Evolutionary conservation across 164 flowering plant genomes (phyloP), one percentile per base, ranked within the genome.

Genomic region (Berberis vulgaris): DNA sequence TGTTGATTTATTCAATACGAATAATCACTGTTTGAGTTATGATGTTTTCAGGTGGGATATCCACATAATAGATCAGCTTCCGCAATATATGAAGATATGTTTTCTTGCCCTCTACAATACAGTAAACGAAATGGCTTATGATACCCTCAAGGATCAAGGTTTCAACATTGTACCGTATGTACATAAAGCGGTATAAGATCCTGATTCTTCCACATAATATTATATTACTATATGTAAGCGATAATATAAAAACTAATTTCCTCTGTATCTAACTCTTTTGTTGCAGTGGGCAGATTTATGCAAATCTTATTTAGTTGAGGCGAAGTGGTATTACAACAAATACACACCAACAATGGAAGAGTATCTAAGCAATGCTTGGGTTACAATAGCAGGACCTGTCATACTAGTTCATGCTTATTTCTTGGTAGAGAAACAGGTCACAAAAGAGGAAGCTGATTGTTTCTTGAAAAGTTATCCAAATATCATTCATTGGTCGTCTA

Each of bases 211-310:
- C 26, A 26, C 26, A 26, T 26, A 26, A 26, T 26, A 26, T 26
- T 26, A 26, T 26, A 26, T 26, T 26, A 26, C 26, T 26, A 26
- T 26, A 26, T 26, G 26, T 26, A 26, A 26, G 26, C 26, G 26
- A 26, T 26, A 26, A 26, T 26, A 26, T 26, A 26, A 26, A 26
- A 26, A 26, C 26, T 26, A 26, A 26, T 26, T 26, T 26, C 26
- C 26, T 26, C 26, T 26, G 26, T 26, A 26, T 26, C 26, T 0
- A 26, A 26, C 26, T 26, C 26, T 26, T 7, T 43, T 11, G 13
- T 52, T 52, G 38, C 71, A 83, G 84, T 83, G 85, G 89, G 72
- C 72, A 45, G 78, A 76, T 70, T 43, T 81, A 63, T 76, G 69
- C 60, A 77, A 74, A 67, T 66, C 77, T 1, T 83, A 67, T 70